phyloP scores from a whole-genome alignment of 148 eudicot species.

The Rheum nobile region DNA sequence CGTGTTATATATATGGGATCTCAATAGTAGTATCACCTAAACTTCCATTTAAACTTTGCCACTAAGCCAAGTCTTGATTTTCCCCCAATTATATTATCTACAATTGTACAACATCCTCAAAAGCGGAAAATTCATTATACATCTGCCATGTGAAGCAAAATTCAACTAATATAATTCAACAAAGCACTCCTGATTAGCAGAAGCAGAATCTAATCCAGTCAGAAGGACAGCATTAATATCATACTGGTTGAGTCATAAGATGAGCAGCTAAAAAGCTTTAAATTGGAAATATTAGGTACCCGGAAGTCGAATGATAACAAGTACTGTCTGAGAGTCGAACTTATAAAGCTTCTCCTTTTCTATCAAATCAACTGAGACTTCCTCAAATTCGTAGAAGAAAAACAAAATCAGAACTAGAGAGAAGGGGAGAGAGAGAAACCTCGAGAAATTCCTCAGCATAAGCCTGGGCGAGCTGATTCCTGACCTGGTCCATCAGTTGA shows the following conservation, averaged over 20 bases:
- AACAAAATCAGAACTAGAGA: not conserved
- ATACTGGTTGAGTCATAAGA: not conserved
- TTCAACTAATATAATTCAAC: not conserved
- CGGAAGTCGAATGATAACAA: not conserved
- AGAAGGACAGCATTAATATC: not conserved
- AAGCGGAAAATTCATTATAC: not conserved
- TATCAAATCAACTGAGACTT: not conserved
- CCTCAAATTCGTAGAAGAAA: not conserved
- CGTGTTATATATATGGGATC: not conserved
- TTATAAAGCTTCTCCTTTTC: not conserved
- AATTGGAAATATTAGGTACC: not conserved
- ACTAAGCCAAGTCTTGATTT: not conserved
- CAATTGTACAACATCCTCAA: not conserved
- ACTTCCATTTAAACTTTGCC: not conserved
- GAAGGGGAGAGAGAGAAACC: constrained; percentile 20
- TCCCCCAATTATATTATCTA: not conserved
- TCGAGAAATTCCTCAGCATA: constrained; percentile 71
- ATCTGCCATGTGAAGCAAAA: not conserved
- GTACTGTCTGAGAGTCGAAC: not conserved
- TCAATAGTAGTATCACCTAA: not conserved
- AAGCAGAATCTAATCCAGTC: not conserved
- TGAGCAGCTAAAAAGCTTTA: not conserved
- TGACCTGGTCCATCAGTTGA: constrained; percentile 49
- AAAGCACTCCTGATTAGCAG: not conserved
- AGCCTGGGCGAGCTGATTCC: constrained; percentile 67